Conservation (phyloP, 1,284 basidiomycete species). For the Omphalotus olearius region DNA sequence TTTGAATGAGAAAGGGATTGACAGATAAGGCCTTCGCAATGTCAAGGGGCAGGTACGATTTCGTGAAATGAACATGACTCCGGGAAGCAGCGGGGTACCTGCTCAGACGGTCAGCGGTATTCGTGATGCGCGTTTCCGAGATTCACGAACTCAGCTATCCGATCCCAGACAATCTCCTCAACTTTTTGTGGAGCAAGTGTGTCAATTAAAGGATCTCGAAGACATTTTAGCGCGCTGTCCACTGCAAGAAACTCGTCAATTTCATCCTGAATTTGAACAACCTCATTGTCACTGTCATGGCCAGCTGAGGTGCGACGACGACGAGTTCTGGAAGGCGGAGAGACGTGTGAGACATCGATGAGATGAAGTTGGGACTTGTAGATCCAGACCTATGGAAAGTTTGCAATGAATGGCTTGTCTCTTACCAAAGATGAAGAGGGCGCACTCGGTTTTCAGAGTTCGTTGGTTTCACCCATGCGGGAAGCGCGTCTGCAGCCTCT, state of each 20-base stretch:
- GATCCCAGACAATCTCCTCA: conserved; percentile 61
- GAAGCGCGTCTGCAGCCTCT: conserved; percentile 90
- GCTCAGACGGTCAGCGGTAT: not conserved
- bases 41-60: conserved; percentile 76
- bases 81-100: conserved; percentile 70
- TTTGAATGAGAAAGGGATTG: conserved; percentile 74
- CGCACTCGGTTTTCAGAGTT: conserved; percentile 90
- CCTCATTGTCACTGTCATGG: conserved; percentile 49
- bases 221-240: conserved; percentile 63
- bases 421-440: conserved; percentile 28
- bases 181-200: conserved; percentile 61
- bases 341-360: conserved; percentile 73
- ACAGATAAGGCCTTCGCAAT: conserved; percentile 69
- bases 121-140: too few relatives aligned
- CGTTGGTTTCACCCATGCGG: conserved; percentile 87
- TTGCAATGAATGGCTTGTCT: conserved; percentile 25
- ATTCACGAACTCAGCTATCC: conserved; percentile 56
- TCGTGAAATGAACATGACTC: conserved; percentile 77
- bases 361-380: conserved; percentile 80
- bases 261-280: conserved; percentile 34
- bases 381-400: conserved; percentile 80
- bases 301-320: conserved; percentile 34
- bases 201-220: conserved; percentile 46
- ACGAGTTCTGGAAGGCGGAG: conserved; percentile 53
- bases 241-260: conserved; percentile 52